Percentiles rank a stretch among this genome's conserved stretches.
phyloP scores from a whole-genome alignment of 23 red algal species.

The Chondrus crispus region DNA sequence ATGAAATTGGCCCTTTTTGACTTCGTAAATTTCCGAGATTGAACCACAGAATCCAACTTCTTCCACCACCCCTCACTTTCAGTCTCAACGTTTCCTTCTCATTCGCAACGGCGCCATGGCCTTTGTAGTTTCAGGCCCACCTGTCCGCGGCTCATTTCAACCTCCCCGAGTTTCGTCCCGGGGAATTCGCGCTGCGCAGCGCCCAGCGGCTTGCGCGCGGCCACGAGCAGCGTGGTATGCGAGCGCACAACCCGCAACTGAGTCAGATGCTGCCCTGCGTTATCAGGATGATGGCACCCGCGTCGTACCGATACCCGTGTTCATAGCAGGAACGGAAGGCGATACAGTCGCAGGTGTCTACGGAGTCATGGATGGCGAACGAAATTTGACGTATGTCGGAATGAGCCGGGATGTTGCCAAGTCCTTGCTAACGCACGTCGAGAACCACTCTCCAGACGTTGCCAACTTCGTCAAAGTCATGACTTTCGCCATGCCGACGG shows the following conservation, averaged over 20 bases:
- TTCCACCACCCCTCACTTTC: too few species aligned
- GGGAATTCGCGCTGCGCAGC: too few species aligned
- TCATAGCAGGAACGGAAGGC: slow-evolving; percentile 16
- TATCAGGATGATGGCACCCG: slow-evolving; percentile 74
- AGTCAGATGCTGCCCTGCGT: not conserved
- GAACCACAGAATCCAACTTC: too few species aligned
- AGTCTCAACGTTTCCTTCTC: too few species aligned
- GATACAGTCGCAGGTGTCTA: slow-evolving; percentile 68
- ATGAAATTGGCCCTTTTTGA: not conserved
- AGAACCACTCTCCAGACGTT: not conserved
- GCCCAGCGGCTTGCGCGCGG: too few species aligned
- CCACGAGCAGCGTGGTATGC: too few species aligned
- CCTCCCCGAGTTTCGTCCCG: too few species aligned
- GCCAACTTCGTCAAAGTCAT: slow-evolving; percentile 48
- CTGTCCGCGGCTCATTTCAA: too few species aligned
- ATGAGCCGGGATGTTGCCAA: slow-evolving; percentile 64
- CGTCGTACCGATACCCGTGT: slow-evolving; percentile 32
- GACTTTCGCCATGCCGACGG: slow-evolving; percentile 66
- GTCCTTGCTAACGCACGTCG: slow-evolving; percentile 36
- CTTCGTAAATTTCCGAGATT: not conserved
- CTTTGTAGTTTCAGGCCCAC: too few species aligned
- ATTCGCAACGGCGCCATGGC: too few species aligned
- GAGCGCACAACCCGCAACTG: too few species aligned
- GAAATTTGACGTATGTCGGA: slow-evolving; percentile 54
- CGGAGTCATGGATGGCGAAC: slow-evolving; percentile 49